A percentile compares a stretch with the other conserved stretches of the same genome.
phyloP scores from a whole-genome alignment of 345 rosid genomes.

The Pelargonium nanum region DNA sequence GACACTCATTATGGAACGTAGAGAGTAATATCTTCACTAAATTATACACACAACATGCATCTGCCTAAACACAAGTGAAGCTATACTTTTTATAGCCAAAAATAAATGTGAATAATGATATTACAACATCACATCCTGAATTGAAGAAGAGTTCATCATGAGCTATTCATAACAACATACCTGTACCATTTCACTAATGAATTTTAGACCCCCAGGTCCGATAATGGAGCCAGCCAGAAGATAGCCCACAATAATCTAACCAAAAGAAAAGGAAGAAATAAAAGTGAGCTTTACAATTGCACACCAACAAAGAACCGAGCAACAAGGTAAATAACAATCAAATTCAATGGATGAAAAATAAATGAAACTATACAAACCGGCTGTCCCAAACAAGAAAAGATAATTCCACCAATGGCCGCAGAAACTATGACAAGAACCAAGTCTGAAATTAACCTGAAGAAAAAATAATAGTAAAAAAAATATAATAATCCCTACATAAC shows the following conservation, averaged over 20 bases:
- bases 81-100: not conserved
- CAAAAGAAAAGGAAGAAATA: not conserved
- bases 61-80: not conserved
- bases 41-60: not conserved
- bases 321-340: slow-evolving; percentile 1
- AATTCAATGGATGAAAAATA: slow-evolving; percentile 7
- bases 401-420: slow-evolving; percentile 95
- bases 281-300: not conserved
- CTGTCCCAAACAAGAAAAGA: slow-evolving; percentile 92
- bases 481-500: slow-evolving; percentile 1
- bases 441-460: slow-evolving; percentile 84
- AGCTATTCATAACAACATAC: slow-evolving; percentile 24
- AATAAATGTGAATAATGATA: not conserved
- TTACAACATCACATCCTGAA: not conserved
- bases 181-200: slow-evolving; percentile 99
- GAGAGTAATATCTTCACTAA: too few relatives aligned
- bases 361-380: slow-evolving; percentile 52
- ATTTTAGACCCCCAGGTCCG: slow-evolving; percentile 97
- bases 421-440: slow-evolving; percentile 92
- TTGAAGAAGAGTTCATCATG: not conserved
- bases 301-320: slow-evolving; percentile 9
- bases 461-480: slow-evolving; percentile 13
- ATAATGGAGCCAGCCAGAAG: slow-evolving; percentile 93
- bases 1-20: too few relatives aligned
- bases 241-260: slow-evolving; percentile 92